Conservation (phyloP, 2,329 filamentous ascomycete genomes). For the Fusarium sp. region DNA sequence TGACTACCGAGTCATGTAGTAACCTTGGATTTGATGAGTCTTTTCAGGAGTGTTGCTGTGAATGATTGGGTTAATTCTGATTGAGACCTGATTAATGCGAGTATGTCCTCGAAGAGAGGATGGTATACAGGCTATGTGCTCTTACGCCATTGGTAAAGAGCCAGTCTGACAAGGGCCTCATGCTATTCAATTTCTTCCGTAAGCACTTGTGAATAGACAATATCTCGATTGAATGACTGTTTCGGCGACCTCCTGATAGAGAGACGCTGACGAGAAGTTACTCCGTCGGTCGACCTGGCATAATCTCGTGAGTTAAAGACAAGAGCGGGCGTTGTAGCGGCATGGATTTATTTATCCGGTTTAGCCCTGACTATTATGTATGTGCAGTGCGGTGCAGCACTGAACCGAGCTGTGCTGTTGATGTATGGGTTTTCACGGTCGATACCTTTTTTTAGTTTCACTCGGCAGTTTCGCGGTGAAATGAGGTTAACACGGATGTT, state of each 20-base stretch:
- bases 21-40: slow-evolving; percentile 3
- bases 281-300: not conserved
- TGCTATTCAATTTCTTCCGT: slow-evolving; percentile 7
- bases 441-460: slow-evolving; percentile 14
- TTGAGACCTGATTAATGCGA: not conserved
- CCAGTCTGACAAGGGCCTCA: slow-evolving; percentile 4
- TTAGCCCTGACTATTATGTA: slow-evolving; percentile 23
- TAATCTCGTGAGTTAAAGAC: slow-evolving; percentile 7
- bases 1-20: slow-evolving; percentile 35
- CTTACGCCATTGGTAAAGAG: slow-evolving; percentile 6
- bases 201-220: slow-evolving; percentile 24
- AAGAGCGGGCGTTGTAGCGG: slow-evolving; percentile 15
- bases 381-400: not conserved
- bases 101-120: not conserved
- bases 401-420: not conserved
- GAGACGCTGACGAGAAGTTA: slow-evolving; percentile 23
- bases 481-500: slow-evolving; percentile 3
- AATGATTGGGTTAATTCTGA: not conserved
- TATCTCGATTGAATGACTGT: not conserved
- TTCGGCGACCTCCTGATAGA: slow-evolving; percentile 17
- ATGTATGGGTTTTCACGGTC: slow-evolving; percentile 1
- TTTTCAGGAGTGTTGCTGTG: not conserved
- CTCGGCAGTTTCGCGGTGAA: slow-evolving; percentile 38
- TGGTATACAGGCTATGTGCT: not conserved
- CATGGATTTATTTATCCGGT: slow-evolving; percentile 34